Evolutionary conservation across 495 filamentous ascomycete genomes (phyloP).

Genomic region (Endocarpon pusillum): DNA sequence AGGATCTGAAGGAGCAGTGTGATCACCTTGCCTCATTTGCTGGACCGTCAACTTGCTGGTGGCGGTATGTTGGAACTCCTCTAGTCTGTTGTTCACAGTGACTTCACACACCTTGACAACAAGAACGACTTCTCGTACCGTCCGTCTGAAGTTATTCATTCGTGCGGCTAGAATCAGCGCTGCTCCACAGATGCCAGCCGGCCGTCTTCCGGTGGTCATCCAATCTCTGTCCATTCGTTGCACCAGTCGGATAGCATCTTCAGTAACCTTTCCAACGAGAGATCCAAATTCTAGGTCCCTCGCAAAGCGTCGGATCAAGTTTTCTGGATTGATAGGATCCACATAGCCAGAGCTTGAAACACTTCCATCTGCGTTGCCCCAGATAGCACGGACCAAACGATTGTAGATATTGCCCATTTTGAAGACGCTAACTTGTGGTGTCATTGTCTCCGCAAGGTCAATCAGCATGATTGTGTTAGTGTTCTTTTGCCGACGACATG

Average conservation of each 20-base stretch:
- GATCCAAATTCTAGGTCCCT: slow-evolving; percentile 74
- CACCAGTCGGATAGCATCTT: slow-evolving; percentile 69
- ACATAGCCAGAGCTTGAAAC: slow-evolving; percentile 26
- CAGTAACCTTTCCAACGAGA: slow-evolving; percentile 59
- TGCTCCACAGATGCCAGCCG: slow-evolving; percentile 86
- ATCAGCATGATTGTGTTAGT: slow-evolving; percentile 64
- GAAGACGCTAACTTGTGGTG: slow-evolving; percentile 64
- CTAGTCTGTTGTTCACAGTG: slow-evolving; percentile 74
- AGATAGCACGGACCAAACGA: slow-evolving; percentile 43
- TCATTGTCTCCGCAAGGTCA: slow-evolving; percentile 76
- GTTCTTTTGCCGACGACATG: slow-evolving; percentile 50
- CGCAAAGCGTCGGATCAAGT: slow-evolving; percentile 78
- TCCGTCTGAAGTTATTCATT: slow-evolving; percentile 93
- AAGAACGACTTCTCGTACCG: slow-evolving; percentile 82
- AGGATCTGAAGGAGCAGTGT: slow-evolving; percentile 51
- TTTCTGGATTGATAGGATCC: slow-evolving; percentile 50
- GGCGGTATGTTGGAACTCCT: slow-evolving; percentile 73
- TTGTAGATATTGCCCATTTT: slow-evolving; percentile 74
- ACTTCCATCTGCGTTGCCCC: slow-evolving; percentile 32
- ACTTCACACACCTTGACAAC: slow-evolving; percentile 86
- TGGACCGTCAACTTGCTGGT: slow-evolving; percentile 67
- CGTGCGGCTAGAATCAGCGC: slow-evolving; percentile 86
- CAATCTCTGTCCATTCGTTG: slow-evolving; percentile 89
- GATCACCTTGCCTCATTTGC: slow-evolving; percentile 58
- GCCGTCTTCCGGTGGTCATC: slow-evolving; percentile 85